Conservation (phyloP, 2,329 filamentous ascomycete genomes). For the Plenodomus biglobosus region DNA sequence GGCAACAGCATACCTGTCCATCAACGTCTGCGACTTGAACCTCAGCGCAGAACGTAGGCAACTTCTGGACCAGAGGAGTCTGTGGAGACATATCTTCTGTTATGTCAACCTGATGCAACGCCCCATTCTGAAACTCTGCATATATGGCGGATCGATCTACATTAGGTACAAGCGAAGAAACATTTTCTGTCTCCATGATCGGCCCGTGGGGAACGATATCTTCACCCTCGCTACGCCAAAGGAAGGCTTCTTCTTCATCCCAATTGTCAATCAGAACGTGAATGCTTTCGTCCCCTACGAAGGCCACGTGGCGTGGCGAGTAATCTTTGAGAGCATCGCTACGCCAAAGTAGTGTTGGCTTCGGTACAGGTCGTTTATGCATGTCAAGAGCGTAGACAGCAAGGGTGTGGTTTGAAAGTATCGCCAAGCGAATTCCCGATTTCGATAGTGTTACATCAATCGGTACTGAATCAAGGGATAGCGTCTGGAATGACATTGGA, state of each 20-base stretch:
- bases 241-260: constrained; percentile 31
- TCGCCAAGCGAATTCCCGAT: constrained; percentile 57
- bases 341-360: constrained; percentile 48
- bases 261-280: constrained; percentile 40
- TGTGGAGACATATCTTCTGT: constrained; percentile 13
- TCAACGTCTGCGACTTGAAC: constrained; percentile 24
- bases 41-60: constrained; percentile 34
- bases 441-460: constrained; percentile 72
- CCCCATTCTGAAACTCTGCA: constrained; percentile 27
- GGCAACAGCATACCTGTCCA: constrained; percentile 23
- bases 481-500: constrained; percentile 83
- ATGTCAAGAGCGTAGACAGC: constrained; percentile 71
- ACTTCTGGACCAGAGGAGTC: constrained; percentile 19
- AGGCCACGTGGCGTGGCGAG: constrained; percentile 51
- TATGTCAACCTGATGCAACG: constrained; percentile 17
- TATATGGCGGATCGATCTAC: constrained; percentile 26
- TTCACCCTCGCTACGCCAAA: constrained; percentile 32
- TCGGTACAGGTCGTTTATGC: constrained; percentile 55
- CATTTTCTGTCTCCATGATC: constrained; percentile 24
- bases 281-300: constrained; percentile 45
- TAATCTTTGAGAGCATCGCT: constrained; percentile 16
- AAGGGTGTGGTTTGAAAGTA: constrained; percentile 68
- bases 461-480: constrained; percentile 63
- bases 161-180: constrained; percentile 27
- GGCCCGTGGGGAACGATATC: constrained; percentile 23